A percentile compares a stretch with the other conserved stretches of the same genome.
These are phyloP conservation scores for Detonula confervacea DNA, from an alignment of 352 stramenopile species.

Conservation along the genomic window DNA sequence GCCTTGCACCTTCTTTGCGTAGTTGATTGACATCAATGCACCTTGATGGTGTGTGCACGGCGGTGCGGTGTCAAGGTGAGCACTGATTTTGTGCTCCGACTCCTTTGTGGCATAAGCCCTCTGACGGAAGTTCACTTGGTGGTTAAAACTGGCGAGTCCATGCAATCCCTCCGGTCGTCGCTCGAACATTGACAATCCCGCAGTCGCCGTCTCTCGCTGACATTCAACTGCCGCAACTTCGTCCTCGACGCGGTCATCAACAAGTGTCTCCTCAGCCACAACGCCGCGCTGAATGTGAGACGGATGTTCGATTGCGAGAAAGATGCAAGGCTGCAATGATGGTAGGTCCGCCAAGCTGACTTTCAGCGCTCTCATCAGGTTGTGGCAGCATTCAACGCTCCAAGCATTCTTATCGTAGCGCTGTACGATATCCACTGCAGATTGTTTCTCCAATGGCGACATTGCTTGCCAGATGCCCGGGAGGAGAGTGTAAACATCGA, in stretches of 20 bases:
- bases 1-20: slow-evolving; percentile 1
- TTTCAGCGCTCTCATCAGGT: neutral
- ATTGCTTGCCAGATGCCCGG: slow-evolving; percentile 19
- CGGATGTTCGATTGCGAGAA: slow-evolving; percentile 16
- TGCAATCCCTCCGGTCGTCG: neutral
- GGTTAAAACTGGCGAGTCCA: slow-evolving; percentile 10
- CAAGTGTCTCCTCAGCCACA: neutral
- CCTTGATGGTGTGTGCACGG: neutral
- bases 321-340: slow-evolving; percentile 11
- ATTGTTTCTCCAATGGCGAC: slow-evolving; percentile 10
- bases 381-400: slow-evolving; percentile 1
- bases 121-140: slow-evolving; percentile 1
- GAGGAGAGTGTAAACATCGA: slow-evolving; percentile 15
- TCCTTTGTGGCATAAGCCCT: slow-evolving; percentile 1
- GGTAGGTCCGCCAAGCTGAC: slow-evolving; percentile 2
- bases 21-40: slow-evolving; percentile 6
- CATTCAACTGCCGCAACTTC: neutral
- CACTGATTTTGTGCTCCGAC: slow-evolving; percentile 11
- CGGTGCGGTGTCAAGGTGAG: neutral
- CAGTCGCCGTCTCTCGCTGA: neutral
- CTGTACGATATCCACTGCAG: slow-evolving; percentile 8
- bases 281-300: neutral
- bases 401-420: slow-evolving; percentile 7
- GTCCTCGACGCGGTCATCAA: neutral
- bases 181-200: neutral